Percentiles rank a stretch among this genome's conserved stretches.
Conservation (phyloP, 2,329 filamentous ascomycete species). For the Pseudomassariella vexata region DNA sequence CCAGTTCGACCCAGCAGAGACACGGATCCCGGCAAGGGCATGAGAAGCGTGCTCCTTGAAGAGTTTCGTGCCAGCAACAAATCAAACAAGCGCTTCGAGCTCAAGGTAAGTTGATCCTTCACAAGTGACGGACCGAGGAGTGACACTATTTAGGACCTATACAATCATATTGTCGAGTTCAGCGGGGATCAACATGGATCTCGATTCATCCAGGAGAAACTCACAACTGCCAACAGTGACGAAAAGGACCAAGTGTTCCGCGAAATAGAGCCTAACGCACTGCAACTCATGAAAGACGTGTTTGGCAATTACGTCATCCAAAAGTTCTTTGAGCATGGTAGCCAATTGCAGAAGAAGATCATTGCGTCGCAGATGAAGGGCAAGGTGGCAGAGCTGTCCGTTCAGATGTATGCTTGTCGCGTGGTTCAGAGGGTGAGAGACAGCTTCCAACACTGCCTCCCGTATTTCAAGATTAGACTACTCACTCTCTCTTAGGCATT, state of each 20-base stretch:
- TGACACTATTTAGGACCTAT: constrained; percentile 58
- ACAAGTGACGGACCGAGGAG: neutral
- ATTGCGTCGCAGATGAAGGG: constrained; percentile 84
- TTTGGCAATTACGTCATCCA: constrained; percentile 99
- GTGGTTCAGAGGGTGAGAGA: constrained; percentile 83
- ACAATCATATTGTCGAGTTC: constrained; percentile 84
- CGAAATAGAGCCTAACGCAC: constrained; percentile 77
- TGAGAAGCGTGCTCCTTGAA: constrained; percentile 68
- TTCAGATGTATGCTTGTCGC: constrained; percentile 88
- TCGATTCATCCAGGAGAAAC: constrained; percentile 88
- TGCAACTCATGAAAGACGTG: constrained; percentile 91
- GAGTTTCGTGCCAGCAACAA: constrained; percentile 75
- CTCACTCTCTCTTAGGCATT: constrained; percentile 54
- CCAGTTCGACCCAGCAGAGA: constrained; percentile 40
- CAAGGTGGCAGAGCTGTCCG: constrained; percentile 71
- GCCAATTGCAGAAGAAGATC: constrained; percentile 84
- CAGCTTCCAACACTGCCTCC: neutral
- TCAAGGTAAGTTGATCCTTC: constrained; percentile 50
- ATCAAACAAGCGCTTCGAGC: constrained; percentile 66
- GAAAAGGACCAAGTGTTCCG: constrained; percentile 88
- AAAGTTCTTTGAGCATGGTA: constrained; percentile 95
- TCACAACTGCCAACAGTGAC: constrained; percentile 89
- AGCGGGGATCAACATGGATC: constrained; percentile 94
- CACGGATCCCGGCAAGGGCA: constrained; percentile 52
- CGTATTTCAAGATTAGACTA: constrained; percentile 3